Conservation (phyloP, 352 stramenopile species). For the Lagenidium giganteum region DNA sequence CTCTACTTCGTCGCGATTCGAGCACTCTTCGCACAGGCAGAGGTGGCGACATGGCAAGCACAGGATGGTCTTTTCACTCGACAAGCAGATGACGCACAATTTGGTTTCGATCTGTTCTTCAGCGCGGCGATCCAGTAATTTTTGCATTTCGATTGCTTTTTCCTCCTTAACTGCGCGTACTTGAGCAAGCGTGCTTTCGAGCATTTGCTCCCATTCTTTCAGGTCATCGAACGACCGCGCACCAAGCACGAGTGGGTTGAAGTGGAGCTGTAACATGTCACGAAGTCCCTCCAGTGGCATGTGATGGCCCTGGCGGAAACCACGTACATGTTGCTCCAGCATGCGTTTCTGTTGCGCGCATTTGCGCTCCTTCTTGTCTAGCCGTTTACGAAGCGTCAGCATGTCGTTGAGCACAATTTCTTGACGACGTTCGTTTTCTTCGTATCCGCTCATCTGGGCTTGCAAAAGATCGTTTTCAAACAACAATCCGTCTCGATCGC, state of each 20-base stretch:
- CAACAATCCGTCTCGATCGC: conserved; percentile 71
- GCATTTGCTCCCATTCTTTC: conserved; percentile 64
- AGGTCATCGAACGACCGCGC: conserved; percentile 43
- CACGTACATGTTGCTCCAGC: too few species aligned
- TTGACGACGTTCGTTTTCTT: conserved; percentile 61
- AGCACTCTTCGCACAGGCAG: conserved; percentile 75
- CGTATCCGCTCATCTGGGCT: conserved; percentile 61
- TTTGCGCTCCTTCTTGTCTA: conserved; percentile 27
- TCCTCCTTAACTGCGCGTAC: conserved; percentile 66
- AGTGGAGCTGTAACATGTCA: neutral
- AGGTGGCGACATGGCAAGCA: conserved; percentile 80
- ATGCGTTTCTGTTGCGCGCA: too few species aligned
- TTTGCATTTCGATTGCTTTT: conserved; percentile 69
- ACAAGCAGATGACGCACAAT: conserved; percentile 80
- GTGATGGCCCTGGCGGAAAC: too few species aligned
- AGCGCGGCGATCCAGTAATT: conserved; percentile 67
- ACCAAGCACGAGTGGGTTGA: neutral
- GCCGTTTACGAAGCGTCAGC: conserved; percentile 31
- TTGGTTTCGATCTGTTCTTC: conserved; percentile 82
- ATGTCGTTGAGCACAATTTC: conserved; percentile 18
- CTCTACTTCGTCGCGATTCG: conserved; percentile 55
- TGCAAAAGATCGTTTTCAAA: conserved; percentile 83
- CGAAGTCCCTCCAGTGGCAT: neutral
- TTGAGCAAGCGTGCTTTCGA: conserved; percentile 50
- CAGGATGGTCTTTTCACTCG: conserved; percentile 80